A percentile compares a stretch with the other conserved stretches of the same genome.
Conservation (phyloP, 148 eudicot genomes). For the Chenopodium formosanum region DNA sequence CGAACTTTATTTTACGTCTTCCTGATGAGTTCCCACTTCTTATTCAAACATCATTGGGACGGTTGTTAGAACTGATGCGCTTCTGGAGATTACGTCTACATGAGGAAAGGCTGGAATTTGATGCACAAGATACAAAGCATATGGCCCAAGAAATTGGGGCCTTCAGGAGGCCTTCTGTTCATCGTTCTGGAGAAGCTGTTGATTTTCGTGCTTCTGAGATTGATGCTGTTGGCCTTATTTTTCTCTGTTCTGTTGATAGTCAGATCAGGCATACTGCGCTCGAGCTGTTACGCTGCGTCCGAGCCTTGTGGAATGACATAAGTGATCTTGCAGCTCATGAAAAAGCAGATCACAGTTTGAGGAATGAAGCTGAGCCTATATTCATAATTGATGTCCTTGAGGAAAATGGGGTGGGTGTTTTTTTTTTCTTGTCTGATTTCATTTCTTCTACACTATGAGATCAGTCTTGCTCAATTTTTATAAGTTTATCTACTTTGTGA, state of each 20-base stretch:
- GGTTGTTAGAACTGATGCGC: constrained; percentile 91
- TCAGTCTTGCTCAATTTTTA: constrained; percentile 13
- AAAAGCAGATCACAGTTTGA: constrained; percentile 53
- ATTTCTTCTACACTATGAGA: background rate
- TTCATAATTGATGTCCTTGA: constrained; percentile 93
- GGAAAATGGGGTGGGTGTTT: constrained; percentile 85
- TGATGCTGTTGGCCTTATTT: constrained; percentile 97
- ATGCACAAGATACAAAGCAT: constrained; percentile 59
- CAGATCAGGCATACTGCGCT: constrained; percentile 97
- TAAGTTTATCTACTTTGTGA: constrained; percentile 15
- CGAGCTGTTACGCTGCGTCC: constrained; percentile 94
- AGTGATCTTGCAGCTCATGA: constrained; percentile 63
- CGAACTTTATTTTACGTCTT: constrained; percentile 85
- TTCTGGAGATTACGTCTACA: constrained; percentile 87
- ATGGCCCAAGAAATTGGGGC: constrained; percentile 53
- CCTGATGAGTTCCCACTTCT: constrained; percentile 99
- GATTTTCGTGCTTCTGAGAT: constrained; percentile 97
- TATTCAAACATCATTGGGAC: constrained; percentile 91
- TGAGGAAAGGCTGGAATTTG: constrained; percentile 69
- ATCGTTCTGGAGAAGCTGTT: constrained; percentile 75
- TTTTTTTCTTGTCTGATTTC: background rate
- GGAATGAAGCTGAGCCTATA: constrained; percentile 85
- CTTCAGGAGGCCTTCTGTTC: constrained; percentile 76
- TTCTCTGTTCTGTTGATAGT: constrained; percentile 93
- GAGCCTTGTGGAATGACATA: constrained; percentile 91